Base-by-base conservation (phyloP, 305 asterid genomes). In the Galium porrigens region DNA sequence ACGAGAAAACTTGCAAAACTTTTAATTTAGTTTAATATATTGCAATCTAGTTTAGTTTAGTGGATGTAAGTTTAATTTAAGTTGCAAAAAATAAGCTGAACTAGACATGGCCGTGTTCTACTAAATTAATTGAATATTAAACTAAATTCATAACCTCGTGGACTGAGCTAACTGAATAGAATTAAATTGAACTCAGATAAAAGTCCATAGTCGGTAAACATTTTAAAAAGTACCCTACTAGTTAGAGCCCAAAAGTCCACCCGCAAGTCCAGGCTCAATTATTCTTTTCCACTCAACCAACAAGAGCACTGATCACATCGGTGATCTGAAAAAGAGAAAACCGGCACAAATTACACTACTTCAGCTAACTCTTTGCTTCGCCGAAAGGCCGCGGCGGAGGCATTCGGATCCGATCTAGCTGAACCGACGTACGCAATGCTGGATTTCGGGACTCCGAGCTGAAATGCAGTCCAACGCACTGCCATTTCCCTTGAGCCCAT, bases 401-500 rank as follows among this genome's bases (percentile, higher is more conserved):
- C 48, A 48, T 46, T 51, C 20, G 51, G 58, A 65, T 71, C 71
- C 63, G 75, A 65, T 71, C 75, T 65, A 59, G 29, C 68, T 2
- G 2, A n/a, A 9, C 5, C 42, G 55, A 57, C 12, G 41, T 54
- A 63, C 68, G 70, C 52, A 52, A 71, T 71, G 75, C 71, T 51
- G 71, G 67, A 58, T 65, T 65, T 58, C 30, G 67, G 70, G 25
- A 36, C 58, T 41, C 76, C 74, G 70, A 85, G 84, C 68, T 92
- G 99, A 89, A 76, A 92, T 92, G 99, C 97, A 86, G 89, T 67
- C 96, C 63, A 83, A 84, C 70, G 74, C 94, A 53, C 85, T 81
- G 65, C 88, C 97, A 62, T 89, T 89, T 78, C 88, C 96, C 27
- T 74, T 84, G 53, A 85, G 82, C 81, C 89, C 99, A 44, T 78